These are phyloP conservation scores for Chaetomium strumarium DNA, from an alignment of 2,329 filamentous ascomycete species.

Conservation along the genomic window DNA sequence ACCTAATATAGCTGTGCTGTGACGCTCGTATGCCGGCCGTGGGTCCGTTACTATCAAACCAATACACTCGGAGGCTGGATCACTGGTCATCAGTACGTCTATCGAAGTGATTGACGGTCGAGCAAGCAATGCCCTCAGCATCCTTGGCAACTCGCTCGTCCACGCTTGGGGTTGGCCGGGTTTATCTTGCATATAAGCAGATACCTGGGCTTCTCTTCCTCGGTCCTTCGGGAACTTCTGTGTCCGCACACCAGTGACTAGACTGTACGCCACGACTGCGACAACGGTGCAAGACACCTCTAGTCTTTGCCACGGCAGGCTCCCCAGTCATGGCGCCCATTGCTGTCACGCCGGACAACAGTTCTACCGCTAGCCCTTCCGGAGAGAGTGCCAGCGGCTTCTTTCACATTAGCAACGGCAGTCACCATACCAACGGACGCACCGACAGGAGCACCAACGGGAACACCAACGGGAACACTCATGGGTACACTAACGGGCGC, in stretches of 20 bases:
- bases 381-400: slow-evolving; percentile 26
- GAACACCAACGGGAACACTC: neutral
- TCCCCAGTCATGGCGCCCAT: slow-evolving; percentile 26
- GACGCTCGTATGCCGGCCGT: slow-evolving; percentile 11
- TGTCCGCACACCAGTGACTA: slow-evolving; percentile 14
- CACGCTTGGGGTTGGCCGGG: neutral
- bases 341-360: slow-evolving; percentile 28
- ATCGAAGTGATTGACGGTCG: slow-evolving; percentile 5
- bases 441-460: slow-evolving; percentile 3
- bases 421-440: slow-evolving; percentile 12
- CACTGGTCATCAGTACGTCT: slow-evolving; percentile 1
- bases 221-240: slow-evolving; percentile 1
- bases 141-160: neutral
- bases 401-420: slow-evolving; percentile 21
- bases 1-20: slow-evolving; percentile 19
- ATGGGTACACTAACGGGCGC: slow-evolving; percentile 25
- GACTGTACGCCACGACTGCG: slow-evolving; percentile 8
- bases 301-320: neutral
- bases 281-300: slow-evolving; percentile 6
- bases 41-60: slow-evolving; percentile 11
- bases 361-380: slow-evolving; percentile 26
- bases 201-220: neutral
- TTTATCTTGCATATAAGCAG: slow-evolving; percentile 22
- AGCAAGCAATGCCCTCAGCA: neutral
- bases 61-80: slow-evolving; percentile 11